phyloP scores from a whole-genome alignment of 257 asterid species.

The Fraxinus anomala region DNA sequence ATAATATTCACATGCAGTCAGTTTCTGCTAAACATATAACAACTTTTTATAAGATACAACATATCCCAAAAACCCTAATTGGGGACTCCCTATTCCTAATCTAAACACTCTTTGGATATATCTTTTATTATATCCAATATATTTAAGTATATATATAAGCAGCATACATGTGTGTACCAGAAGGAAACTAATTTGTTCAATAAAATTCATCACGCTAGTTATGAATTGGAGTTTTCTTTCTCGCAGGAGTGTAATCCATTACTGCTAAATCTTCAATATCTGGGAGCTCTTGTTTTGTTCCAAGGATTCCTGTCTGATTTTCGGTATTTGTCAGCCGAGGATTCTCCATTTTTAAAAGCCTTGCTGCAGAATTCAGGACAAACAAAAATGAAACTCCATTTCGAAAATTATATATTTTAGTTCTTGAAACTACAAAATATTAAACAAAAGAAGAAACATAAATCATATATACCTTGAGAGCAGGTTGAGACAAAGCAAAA shows the following conservation, averaged over 20 bases:
- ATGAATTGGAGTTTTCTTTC: constrained; percentile 10
- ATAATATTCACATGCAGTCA: not conserved
- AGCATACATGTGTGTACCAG: not conserved
- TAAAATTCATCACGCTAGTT: not conserved
- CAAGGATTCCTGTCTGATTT: not conserved
- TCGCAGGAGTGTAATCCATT: constrained; percentile 10
- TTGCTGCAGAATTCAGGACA: not conserved
- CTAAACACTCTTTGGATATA: not conserved
- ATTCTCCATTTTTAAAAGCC: constrained; percentile 2
- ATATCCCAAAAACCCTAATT: not conserved
- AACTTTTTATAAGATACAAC: too few species aligned
- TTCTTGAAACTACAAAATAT: not conserved
- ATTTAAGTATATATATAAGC: not conserved
- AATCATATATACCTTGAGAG: not conserved
- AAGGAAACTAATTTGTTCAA: not conserved
- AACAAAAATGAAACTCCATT: not conserved
- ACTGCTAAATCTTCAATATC: not conserved
- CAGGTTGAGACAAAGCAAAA: not conserved
- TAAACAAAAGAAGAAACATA: not conserved
- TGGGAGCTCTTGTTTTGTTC: not conserved
- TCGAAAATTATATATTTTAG: not conserved
- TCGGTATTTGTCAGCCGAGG: not conserved
- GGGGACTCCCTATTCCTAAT: not conserved
- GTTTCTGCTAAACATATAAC: too few species aligned
- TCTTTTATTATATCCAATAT: not conserved